Base-by-base conservation (phyloP, 2,329 filamentous ascomycete genomes). In the Cordyceps cateniannulata region DNA sequence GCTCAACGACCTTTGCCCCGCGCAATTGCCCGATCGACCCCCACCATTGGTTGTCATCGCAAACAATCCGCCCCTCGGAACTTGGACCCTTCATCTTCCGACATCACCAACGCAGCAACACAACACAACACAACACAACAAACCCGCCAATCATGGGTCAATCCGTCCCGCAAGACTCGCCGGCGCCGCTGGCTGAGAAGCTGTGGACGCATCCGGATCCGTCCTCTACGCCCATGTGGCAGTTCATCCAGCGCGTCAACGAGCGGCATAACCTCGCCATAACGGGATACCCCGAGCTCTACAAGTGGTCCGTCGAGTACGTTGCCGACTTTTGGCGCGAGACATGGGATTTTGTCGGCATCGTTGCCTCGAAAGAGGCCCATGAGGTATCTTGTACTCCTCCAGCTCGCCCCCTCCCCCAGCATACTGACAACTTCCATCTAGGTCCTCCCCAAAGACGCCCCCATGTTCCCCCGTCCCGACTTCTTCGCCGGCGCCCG, bases 391-490 rank as follows among this genome's bases (percentile, higher is more conserved):
- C 18, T 40, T 5, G 20, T 12, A 18, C 22, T 10, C 20, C 10
- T 12, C 2, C 20, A n/a, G 4, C 4, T 40, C 18, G 38, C 5
- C 10, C n/a, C 12, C n/a, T 20, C 29, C n/a, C 8, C 10, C 24
- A 6, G n/a, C 29, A 45, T 14, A 32, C 55, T 58, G n/a, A 58
- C 54, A 12, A 45, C 9, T n/a, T 12, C 7, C n/a, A 25, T 14
- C 18, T 68, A 93, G 87, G 88, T 91, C 47, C 77, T 96, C 20
- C 84, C 89, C 25, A 71, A 81, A 45, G 74, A 84, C 59, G 82
- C 85, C 6, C 79, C 84, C 51, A 89, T 98, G 82, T 98, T 92
- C 68, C 93, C 93, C 25, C 86, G 91, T 25, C 93, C 93, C 8
- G 79, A 86, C 62, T 98, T 96, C 79, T 98, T 97, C 72, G 73